phyloP scores from a whole-genome alignment of 768 basidiomycete species.

The Auricularia auricula-judae region DNA sequence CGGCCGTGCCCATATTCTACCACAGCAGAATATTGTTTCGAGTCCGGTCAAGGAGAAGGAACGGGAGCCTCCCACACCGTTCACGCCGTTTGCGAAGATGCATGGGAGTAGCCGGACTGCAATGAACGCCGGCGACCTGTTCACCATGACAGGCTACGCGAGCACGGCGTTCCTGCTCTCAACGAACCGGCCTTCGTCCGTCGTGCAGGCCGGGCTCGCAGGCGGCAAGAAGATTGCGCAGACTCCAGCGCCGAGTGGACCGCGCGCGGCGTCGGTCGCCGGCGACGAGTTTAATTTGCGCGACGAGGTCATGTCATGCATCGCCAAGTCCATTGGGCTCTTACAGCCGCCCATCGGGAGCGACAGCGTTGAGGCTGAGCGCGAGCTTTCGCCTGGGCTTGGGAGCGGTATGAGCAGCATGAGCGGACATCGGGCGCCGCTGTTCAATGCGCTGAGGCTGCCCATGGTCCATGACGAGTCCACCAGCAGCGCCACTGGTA shows the following conservation, averaged over 20 bases:
- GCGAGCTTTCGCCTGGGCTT: slow-evolving; percentile 15
- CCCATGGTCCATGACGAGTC: background rate
- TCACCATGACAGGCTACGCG: slow-evolving; percentile 40
- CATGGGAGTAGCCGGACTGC: slow-evolving; percentile 25
- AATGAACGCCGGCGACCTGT: slow-evolving; percentile 70
- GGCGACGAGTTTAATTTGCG: slow-evolving; percentile 84
- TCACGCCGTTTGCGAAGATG: slow-evolving; percentile 8
- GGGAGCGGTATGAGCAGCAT: slow-evolving; percentile 14
- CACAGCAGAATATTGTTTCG: background rate
- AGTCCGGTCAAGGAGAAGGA: background rate
- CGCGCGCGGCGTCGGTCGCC: slow-evolving; percentile 17
- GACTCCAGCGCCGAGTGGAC: slow-evolving; percentile 12
- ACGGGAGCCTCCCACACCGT: slow-evolving; percentile 9
- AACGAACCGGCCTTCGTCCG: background rate
- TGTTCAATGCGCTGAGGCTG: slow-evolving; percentile 47
- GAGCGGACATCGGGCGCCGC: slow-evolving; percentile 13
- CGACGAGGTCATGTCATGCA: slow-evolving; percentile 94
- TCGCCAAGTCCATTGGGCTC: slow-evolving; percentile 93
- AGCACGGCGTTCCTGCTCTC: slow-evolving; percentile 13
- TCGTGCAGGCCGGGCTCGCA: background rate
- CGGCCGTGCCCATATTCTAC: background rate
- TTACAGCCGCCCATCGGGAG: slow-evolving; percentile 55
- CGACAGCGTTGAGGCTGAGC: slow-evolving; percentile 6
- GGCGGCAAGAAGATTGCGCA: slow-evolving; percentile 5
- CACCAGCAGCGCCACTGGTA: slow-evolving; percentile 5